These are phyloP conservation scores for Bipolaris gigantea DNA, from an alignment of 2,329 filamentous ascomycete genomes.

Conservation along the genomic window DNA sequence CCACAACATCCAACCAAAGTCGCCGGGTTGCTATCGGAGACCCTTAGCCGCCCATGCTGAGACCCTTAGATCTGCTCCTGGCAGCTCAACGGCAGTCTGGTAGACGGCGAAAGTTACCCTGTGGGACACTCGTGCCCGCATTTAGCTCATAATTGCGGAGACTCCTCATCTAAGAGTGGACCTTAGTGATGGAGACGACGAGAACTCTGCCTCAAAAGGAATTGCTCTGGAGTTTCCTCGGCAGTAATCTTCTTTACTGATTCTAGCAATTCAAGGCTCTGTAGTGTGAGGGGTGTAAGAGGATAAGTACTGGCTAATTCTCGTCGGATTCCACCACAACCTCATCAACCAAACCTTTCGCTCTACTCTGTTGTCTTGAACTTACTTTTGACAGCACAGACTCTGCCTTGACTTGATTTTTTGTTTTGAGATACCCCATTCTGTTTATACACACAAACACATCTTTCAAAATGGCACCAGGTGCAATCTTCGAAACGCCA, in stretches of 20 bases:
- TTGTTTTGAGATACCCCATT: conserved; percentile 25
- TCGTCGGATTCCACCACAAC: conserved; percentile 5
- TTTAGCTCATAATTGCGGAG: conserved; percentile 17
- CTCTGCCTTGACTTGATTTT: neutral
- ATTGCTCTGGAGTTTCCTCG: conserved; percentile 27
- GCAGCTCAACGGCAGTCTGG: conserved; percentile 7
- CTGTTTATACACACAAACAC: neutral
- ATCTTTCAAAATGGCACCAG: conserved; percentile 49
- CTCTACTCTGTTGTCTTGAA: neutral
- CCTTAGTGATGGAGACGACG: conserved; percentile 19
- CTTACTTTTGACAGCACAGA: neutral
- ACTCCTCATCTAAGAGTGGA: conserved; percentile 20
- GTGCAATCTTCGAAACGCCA: conserved; percentile 48
- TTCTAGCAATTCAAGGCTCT: conserved; percentile 11
- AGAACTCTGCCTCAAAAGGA: conserved; percentile 20
- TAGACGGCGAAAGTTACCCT: conserved; percentile 38
- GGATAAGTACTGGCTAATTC: conserved; percentile 28
- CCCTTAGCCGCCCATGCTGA: conserved; percentile 24
- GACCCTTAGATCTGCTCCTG: conserved; percentile 20
- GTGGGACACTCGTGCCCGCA: conserved; percentile 10
- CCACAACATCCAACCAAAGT: conserved; percentile 28
- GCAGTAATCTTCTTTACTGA: conserved; percentile 8
- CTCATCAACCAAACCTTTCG: conserved; percentile 7
- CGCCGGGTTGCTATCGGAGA: conserved; percentile 9
- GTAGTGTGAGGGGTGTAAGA: conserved; percentile 9